These are phyloP conservation scores for Clavispora vitiphila DNA, from an alignment of 805 yeast genomes.

Conservation along the genomic window DNA sequence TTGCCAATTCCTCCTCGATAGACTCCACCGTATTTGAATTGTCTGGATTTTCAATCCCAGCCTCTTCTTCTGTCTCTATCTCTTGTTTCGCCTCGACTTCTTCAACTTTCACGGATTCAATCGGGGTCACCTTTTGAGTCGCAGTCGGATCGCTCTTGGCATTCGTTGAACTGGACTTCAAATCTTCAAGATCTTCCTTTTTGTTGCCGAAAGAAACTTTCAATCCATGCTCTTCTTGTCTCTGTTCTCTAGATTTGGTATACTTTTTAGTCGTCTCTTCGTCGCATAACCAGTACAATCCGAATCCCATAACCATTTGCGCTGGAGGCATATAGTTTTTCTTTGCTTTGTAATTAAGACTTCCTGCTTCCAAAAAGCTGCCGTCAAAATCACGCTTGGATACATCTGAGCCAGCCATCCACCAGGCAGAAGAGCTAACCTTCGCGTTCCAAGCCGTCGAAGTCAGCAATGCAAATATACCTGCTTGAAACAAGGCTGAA, in stretches of 20 bases:
- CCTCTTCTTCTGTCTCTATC: not conserved
- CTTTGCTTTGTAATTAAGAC: slow-evolving; percentile 49
- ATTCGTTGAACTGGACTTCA: slow-evolving; percentile 4
- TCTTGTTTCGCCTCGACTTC: not conserved
- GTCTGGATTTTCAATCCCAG: not conserved
- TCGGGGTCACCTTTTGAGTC: not conserved
- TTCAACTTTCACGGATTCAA: not conserved
- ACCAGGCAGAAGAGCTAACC: slow-evolving; percentile 79
- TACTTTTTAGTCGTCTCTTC: slow-evolving; percentile 43
- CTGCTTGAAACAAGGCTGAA: slow-evolving; percentile 83
- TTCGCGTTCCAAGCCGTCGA: slow-evolving; percentile 90
- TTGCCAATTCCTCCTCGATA: slow-evolving; percentile 5
- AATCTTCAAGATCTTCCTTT: slow-evolving; percentile 33
- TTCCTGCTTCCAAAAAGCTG: slow-evolving; percentile 55
- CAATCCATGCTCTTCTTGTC: slow-evolving; percentile 36
- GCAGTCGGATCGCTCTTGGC: slow-evolving; percentile 1
- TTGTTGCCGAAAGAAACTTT: slow-evolving; percentile 30
- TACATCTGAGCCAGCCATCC: slow-evolving; percentile 63
- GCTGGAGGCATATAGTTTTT: slow-evolving; percentile 67
- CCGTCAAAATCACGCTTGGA: slow-evolving; percentile 66
- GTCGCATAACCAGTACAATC: slow-evolving; percentile 67
- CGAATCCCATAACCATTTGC: slow-evolving; percentile 89
- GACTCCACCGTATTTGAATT: not conserved
- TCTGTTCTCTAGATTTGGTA: slow-evolving; percentile 21
- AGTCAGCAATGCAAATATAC: slow-evolving; percentile 72